Evolutionary conservation across 495 filamentous ascomycete species (phyloP), one percentile per base, ranked within the genome.

Genomic region (Penicillium subrubescens): DNA sequence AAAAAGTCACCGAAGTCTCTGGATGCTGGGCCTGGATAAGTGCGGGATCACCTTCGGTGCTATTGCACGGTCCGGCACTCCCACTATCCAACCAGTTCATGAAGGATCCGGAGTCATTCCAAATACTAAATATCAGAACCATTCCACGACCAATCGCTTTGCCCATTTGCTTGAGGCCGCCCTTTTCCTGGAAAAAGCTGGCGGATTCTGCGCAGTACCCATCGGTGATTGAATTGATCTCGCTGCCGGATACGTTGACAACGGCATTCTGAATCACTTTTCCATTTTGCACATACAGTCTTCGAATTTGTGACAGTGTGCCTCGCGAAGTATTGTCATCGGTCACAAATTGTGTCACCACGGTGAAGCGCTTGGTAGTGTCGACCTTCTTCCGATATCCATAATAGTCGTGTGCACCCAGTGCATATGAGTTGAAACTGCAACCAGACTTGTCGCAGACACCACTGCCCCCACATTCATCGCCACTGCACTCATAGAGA

Each of bases 391-490:
- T 64, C 33, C 64, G 67, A 3, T 73, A 75, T 5, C 88, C 86
- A 71, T 89, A 91, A 77, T 85, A 91, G 23, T 67, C 62, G 3
- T 69, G 57, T 51, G 82, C 71, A 39, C 87, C 86, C n/a, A 85
- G 75, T 14, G 79, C 82, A 78, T 87, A 90, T 7, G 83, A 77
- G 77, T 90, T 90, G 73, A 83, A 86, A 35, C 86, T 85, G 71
- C 89, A 92, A 0, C 88, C 89, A 64, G 79, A 75, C 71, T 86
- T 83, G 71, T 90, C 86, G 71, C 89, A 90, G n/a, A 86, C 80
- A 34, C 87, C 85, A 43, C 69, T 72, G 53, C 75, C 79, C 5
- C 73, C 72, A 72, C 83, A 84, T 53, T 84, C 80, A 19, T 73
- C 75, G 10, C 81, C 81, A 11, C 68, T 61, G 76, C 87, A 88